phyloP scores from a whole-genome alignment of 352 stramenopile genomes.

The Phytophthora crassamura region DNA sequence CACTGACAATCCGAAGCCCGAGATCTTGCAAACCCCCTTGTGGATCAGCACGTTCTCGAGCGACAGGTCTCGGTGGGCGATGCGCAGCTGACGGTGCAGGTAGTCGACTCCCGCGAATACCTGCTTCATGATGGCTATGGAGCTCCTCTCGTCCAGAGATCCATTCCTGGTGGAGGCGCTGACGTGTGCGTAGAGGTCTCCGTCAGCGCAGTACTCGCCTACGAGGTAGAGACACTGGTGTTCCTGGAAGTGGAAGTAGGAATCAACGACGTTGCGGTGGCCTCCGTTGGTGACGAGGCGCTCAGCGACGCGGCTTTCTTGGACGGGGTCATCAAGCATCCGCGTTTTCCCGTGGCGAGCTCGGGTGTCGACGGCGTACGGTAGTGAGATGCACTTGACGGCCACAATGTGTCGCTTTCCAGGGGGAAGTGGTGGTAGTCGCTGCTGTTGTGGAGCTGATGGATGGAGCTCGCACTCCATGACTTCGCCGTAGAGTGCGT shows the following conservation, averaged over 20 bases:
- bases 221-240: slow-evolving; percentile 33
- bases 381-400: slow-evolving; percentile 36
- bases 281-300: slow-evolving; percentile 5
- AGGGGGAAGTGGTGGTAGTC: background rate
- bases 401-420: slow-evolving; percentile 16
- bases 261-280: slow-evolving; percentile 34
- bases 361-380: background rate
- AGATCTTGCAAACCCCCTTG: too few relatives aligned
- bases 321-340: slow-evolving; percentile 21
- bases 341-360: background rate
- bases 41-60: too few relatives aligned
- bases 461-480: slow-evolving; percentile 29
- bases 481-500: slow-evolving; percentile 41
- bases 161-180: too few relatives aligned
- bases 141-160: too few relatives aligned
- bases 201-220: slow-evolving; percentile 45
- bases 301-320: slow-evolving; percentile 20
- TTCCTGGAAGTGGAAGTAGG: slow-evolving; percentile 22
- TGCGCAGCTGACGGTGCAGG: too few relatives aligned
- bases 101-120: too few relatives aligned
- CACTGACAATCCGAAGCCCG: too few relatives aligned
- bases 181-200: too few relatives aligned
- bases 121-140: too few relatives aligned
- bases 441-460: background rate
- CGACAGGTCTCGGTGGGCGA: too few relatives aligned